These are phyloP conservation scores for Fraxinus pennsylvanica DNA, from an alignment of 257 asterid genomes.

Conservation along the genomic window DNA sequence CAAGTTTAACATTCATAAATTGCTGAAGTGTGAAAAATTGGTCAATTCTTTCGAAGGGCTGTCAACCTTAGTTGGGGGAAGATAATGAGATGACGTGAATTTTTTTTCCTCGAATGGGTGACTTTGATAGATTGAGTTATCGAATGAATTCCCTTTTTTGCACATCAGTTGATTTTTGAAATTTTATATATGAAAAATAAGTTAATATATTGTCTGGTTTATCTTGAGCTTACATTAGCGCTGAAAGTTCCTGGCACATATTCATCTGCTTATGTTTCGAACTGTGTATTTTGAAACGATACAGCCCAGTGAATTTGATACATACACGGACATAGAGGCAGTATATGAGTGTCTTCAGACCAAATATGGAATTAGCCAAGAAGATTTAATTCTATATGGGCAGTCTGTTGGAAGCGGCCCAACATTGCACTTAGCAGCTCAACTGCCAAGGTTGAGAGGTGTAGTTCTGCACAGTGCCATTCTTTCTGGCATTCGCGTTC, in stretches of 20 bases:
- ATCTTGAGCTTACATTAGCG: neutral
- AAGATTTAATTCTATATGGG: conserved; percentile 84
- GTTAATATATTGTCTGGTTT: neutral
- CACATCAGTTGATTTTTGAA: neutral
- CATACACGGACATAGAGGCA: conserved; percentile 97
- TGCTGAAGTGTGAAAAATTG: neutral
- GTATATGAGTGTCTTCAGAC: conserved; percentile 90
- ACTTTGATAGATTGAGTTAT: neutral
- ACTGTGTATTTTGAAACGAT: conserved; percentile 16
- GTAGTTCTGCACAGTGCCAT: conserved; percentile 98
- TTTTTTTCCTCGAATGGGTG: neutral
- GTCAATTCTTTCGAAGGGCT: neutral
- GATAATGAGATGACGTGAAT: neutral
- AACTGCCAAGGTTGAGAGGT: conserved; percentile 90
- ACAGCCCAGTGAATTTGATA: conserved; percentile 92
- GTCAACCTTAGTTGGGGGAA: neutral
- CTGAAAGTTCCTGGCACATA: neutral
- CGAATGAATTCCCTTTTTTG: neutral
- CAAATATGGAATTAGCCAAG: conserved; percentile 91
- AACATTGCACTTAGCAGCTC: conserved; percentile 90
- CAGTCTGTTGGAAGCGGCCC: conserved; percentile 99
- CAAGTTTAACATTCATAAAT: neutral
- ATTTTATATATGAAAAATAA: neutral
- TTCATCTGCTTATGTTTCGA: neutral
- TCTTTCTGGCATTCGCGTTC: conserved; percentile 98